Evolutionary conservation across 768 basidiomycete genomes (phyloP).

Genomic region (Russula sp.): DNA sequence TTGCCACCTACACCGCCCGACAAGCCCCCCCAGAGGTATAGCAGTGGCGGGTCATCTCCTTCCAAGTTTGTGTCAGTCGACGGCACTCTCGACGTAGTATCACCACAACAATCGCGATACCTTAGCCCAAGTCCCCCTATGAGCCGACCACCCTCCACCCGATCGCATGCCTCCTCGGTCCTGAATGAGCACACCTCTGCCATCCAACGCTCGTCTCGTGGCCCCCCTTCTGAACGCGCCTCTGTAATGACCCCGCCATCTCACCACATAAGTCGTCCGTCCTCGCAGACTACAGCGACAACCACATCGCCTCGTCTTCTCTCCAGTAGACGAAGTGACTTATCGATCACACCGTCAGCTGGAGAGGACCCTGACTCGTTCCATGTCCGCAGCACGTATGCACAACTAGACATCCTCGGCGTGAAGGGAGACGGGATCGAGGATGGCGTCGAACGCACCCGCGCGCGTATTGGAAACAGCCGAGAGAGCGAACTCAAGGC

Average conservation of each 20-base stretch:
- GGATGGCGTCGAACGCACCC: conserved; percentile 89
- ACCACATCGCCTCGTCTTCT: conserved; percentile 20
- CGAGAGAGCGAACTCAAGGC: conserved; percentile 56
- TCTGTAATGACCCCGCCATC: conserved; percentile 5
- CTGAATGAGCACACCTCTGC: background rate
- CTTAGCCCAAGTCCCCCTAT: conserved; percentile 24
- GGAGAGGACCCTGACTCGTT: conserved; percentile 80
- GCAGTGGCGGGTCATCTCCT: background rate
- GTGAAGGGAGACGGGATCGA: conserved; percentile 93
- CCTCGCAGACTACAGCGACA: conserved; percentile 14
- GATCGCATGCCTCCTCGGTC: conserved; percentile 9
- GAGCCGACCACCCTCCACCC: conserved; percentile 20
- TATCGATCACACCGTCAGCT: conserved; percentile 63
- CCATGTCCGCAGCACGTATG: conserved; percentile 83
- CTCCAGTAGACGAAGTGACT: conserved; percentile 35
- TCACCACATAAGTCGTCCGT: conserved; percentile 5
- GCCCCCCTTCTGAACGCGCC: conserved; percentile 10
- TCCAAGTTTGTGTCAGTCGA: conserved; percentile 4
- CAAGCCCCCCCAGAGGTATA: background rate
- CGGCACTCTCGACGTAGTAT: background rate
- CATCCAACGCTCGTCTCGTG: background rate
- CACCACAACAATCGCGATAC: conserved; percentile 12
- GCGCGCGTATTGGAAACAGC: conserved; percentile 57
- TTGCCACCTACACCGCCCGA: conserved; percentile 4
- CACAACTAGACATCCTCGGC: conserved; percentile 81